phyloP scores from a whole-genome alignment of 2,329 filamentous ascomycete species.

The Neonectria coccinea region DNA sequence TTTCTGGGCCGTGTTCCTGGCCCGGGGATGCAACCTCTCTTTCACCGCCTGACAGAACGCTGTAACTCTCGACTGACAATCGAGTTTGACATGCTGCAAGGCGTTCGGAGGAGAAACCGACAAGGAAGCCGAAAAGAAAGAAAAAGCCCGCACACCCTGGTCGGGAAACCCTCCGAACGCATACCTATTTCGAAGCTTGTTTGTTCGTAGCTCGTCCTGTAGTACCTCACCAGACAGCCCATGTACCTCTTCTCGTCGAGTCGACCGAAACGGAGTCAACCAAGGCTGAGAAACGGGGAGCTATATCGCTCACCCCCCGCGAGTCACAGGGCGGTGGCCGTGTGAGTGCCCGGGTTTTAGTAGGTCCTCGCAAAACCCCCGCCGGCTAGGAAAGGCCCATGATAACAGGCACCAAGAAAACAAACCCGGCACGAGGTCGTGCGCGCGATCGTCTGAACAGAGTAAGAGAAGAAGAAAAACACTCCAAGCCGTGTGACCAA shows the following conservation, averaged over 20 bases:
- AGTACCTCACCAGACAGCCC: constrained; percentile 16
- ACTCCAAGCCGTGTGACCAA: constrained; percentile 17
- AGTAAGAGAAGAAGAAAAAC: background rate
- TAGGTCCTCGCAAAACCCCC: background rate
- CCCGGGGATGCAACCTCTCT: constrained; percentile 4
- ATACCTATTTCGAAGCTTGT: constrained; percentile 13
- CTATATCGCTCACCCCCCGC: constrained; percentile 1
- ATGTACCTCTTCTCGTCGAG: constrained; percentile 17
- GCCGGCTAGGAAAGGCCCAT: constrained; percentile 20
- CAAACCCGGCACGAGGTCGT: constrained; percentile 12
- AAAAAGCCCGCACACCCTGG: constrained; percentile 11
- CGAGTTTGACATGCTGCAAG: constrained; percentile 11
- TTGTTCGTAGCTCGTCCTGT: constrained; percentile 7
- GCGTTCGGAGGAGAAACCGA: background rate
- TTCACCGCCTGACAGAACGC: constrained; percentile 19
- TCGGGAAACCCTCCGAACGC: constrained; percentile 21
- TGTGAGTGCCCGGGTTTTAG: constrained; percentile 11
- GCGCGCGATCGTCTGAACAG: background rate
- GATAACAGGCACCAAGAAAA: background rate
- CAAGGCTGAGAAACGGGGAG: background rate
- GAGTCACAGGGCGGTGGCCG: constrained; percentile 7
- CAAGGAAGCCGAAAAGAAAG: background rate
- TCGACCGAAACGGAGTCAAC: background rate
- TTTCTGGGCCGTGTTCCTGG: background rate
- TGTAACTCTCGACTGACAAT: constrained; percentile 10